These are phyloP conservation scores for Thamnidium elegans DNA, from an alignment of 192 early-diverging fungal genomes.

Conservation along the genomic window DNA sequence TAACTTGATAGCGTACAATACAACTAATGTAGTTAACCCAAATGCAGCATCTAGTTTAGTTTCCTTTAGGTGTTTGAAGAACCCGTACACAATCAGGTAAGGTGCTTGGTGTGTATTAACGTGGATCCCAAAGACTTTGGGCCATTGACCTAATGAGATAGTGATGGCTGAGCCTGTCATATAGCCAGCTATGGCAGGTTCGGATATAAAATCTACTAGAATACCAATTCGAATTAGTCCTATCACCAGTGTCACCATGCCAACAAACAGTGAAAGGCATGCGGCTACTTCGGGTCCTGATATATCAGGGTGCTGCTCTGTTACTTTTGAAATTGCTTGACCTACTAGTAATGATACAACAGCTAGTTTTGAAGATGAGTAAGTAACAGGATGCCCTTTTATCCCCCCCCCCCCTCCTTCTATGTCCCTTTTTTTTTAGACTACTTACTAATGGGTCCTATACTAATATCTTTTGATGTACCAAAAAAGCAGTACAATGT, in stretches of 20 bases:
- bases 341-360: slow-evolving; percentile 77
- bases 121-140: slow-evolving; percentile 73
- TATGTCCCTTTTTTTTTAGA: no score
- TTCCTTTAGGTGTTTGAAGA: slow-evolving; percentile 42
- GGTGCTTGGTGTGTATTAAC: slow-evolving; percentile 69
- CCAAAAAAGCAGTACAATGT: slow-evolving; percentile 66
- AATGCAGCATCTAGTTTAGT: slow-evolving; percentile 57
- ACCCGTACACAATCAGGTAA: slow-evolving; percentile 39
- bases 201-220: slow-evolving; percentile 83
- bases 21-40: slow-evolving; percentile 47
- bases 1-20: slow-evolving; percentile 41
- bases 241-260: slow-evolving; percentile 64
- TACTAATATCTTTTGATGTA: slow-evolving; percentile 73
- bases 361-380: slow-evolving; percentile 23
- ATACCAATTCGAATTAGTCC: slow-evolving; percentile 82
- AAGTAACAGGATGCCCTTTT: no score
- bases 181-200: slow-evolving; percentile 84
- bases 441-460: slow-evolving; percentile 59
- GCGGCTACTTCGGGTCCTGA: slow-evolving; percentile 63
- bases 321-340: slow-evolving; percentile 46
- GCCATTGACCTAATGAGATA: slow-evolving; percentile 75
- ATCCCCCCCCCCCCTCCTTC: no score
- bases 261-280: slow-evolving; percentile 44
- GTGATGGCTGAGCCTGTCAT: slow-evolving; percentile 82
- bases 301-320: slow-evolving; percentile 13